Evolutionary conservation across 2,329 filamentous ascomycete species (phyloP), one percentile per base, ranked within the genome.

Genomic region (Pseudocercospora macadamiae): DNA sequence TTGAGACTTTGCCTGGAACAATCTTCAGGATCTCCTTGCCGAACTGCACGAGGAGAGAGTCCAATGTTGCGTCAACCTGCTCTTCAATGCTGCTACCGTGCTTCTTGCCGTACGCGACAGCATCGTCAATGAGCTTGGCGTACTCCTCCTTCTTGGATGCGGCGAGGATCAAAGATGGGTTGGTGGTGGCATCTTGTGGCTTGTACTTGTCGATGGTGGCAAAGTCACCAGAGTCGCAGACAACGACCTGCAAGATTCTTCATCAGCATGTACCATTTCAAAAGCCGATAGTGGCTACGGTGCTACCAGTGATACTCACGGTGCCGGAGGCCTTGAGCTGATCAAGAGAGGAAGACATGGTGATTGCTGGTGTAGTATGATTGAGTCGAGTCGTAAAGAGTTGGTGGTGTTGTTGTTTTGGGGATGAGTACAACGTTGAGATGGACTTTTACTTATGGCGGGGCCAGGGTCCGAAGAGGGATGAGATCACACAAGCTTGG

Each of bases 141-240:
- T 68, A 69, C 53, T 69, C 67, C 28, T 66, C 64, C 63, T 67
- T 68, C 86, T 99, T 97, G 76, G 95, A 93, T 66, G 95, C 95
- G 69, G 93, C 93, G 76, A 99, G 89, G 80, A 99, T 97, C 77
- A 99, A 86, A 65, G 95, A 97, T 61, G 95, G 95, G 88, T 99
- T 99, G 83, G 95, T 99, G 78, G 95, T 99, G 75, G 95, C 95
- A 90, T 99, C 95, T 85, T 99, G 93, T 67, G 95, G 95, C 88
- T 96, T 96, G 88, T 99, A 99, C 85, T 97, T 97, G 84, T 85
- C 93, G 79, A 99, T 99, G 79, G 93, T 93, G 87, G 81, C 77
- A 68, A 79, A 78, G 74, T 82, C 89, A 88, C 93, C 95, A 79
- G 93, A 96, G 83, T 97, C 95, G 79, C 90, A 93, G 79, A 97